phyloP scores from a whole-genome alignment of 164 flowering plant species.

The Vitis vinifera region ASM3070453v1 NC_081805.1:10436001-10436500 shows the following conservation, averaged over 20 bases:
- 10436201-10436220: neutral
- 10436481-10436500: no score
- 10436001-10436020: no score
- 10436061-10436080: no score
- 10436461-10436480: no score
- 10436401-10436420: no score
- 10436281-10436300: slow-evolving; percentile 80
- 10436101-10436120: no score
- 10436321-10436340: slow-evolving; percentile 99
- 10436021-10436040: no score
- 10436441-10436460: no score
- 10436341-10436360: slow-evolving; percentile 9
- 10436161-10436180: slow-evolving; percentile 85
- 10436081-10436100: no score
- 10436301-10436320: slow-evolving; percentile 87
- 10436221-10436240: neutral
- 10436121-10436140: slow-evolving; percentile 20
- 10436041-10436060: neutral
- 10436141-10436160: slow-evolving; percentile 81
- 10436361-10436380: no score
- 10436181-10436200: slow-evolving; percentile 68
- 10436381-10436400: no score
- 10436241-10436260: neutral
- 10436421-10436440: no score
- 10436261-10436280: neutral